These are phyloP conservation scores for Thalassiosira profunda DNA, from an alignment of 108 stramenopile genomes.

Conservation along the genomic window DNA sequence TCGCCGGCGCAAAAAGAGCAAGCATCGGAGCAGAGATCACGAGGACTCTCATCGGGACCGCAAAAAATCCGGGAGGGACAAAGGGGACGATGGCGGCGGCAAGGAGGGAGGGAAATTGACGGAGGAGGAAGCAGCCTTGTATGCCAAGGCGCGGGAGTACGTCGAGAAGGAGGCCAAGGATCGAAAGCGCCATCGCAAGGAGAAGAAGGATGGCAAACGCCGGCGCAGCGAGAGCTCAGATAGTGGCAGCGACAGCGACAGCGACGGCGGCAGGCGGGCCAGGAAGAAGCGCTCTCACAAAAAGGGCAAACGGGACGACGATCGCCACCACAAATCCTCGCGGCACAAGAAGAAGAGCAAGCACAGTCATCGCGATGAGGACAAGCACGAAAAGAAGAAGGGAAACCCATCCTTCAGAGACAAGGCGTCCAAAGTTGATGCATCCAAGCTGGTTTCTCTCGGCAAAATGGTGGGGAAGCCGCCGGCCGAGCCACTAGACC, in stretches of 20 bases:
- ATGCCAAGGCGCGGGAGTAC: slow-evolving; percentile 40
- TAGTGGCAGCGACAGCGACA: neutral
- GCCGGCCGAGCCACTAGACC: slow-evolving; percentile 45
- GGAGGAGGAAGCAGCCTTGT: slow-evolving; percentile 36
- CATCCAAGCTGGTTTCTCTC: slow-evolving; percentile 37
- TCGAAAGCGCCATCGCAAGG: neutral
- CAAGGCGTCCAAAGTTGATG: slow-evolving; percentile 39
- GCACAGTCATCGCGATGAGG: slow-evolving; percentile 13
- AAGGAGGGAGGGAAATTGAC: no score
- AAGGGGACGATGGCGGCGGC: neutral
- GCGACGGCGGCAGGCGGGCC: neutral
- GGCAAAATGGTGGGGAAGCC: slow-evolving; percentile 18
- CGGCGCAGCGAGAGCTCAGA: neutral
- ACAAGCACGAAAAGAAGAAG: slow-evolving; percentile 9
- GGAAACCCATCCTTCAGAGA: slow-evolving; percentile 16
- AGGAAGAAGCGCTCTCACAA: neutral
- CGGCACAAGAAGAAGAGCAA: slow-evolving; percentile 19
- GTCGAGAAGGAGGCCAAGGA: slow-evolving; percentile 23
- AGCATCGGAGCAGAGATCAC: neutral
- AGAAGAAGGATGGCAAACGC: slow-evolving; percentile 1
- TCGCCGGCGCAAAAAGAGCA: neutral
- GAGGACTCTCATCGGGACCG: neutral
- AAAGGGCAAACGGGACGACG: slow-evolving; percentile 12
- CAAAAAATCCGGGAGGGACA: neutral
- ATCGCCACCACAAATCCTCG: neutral